phyloP scores from a whole-genome alignment of 2,329 filamentous ascomycete genomes.

The Epichloe amarillans region DNA sequence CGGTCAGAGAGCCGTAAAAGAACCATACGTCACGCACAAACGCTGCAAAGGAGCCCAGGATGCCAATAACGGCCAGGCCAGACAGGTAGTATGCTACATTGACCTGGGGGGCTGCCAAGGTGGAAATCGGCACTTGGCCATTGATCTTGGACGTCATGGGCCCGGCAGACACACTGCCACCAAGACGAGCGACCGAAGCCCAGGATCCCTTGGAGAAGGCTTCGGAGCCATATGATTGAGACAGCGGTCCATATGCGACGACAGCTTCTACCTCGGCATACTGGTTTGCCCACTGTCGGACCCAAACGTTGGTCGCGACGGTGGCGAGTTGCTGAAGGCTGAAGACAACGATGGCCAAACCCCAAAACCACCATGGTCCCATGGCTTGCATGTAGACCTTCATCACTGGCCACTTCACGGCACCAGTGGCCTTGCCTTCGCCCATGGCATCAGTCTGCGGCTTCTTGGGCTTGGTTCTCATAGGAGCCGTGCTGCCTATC shows the following conservation, averaged over 20 bases:
- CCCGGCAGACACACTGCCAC: constrained; percentile 12
- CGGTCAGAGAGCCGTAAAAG: constrained; percentile 75
- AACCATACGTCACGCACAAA: constrained; percentile 75
- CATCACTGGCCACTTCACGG: constrained; percentile 80
- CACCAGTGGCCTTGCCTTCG: constrained; percentile 72
- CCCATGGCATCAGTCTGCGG: constrained; percentile 43
- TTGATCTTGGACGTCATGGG: not conserved
- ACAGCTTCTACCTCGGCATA: constrained; percentile 41
- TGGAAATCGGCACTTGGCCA: constrained; percentile 6
- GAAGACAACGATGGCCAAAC: constrained; percentile 62
- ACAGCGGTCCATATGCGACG: constrained; percentile 11
- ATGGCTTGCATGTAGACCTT: constrained; percentile 76
- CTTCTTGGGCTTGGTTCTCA: constrained; percentile 32
- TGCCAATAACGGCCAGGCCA: constrained; percentile 69
- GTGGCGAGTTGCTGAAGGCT: constrained; percentile 70
- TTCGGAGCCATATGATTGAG: constrained; percentile 13
- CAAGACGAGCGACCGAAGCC: constrained; percentile 25
- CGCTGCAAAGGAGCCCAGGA: constrained; percentile 67
- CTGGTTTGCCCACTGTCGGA: constrained; percentile 86
- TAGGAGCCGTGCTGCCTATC: constrained; percentile 32
- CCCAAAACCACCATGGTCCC: constrained; percentile 97
- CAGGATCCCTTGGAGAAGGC: constrained; percentile 18
- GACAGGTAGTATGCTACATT: constrained; percentile 73
- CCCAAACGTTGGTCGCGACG: constrained; percentile 87
- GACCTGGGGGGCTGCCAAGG: constrained; percentile 41